phyloP scores from a whole-genome alignment of 768 basidiomycete species.

The Aureoboletus auriporus region DNA sequence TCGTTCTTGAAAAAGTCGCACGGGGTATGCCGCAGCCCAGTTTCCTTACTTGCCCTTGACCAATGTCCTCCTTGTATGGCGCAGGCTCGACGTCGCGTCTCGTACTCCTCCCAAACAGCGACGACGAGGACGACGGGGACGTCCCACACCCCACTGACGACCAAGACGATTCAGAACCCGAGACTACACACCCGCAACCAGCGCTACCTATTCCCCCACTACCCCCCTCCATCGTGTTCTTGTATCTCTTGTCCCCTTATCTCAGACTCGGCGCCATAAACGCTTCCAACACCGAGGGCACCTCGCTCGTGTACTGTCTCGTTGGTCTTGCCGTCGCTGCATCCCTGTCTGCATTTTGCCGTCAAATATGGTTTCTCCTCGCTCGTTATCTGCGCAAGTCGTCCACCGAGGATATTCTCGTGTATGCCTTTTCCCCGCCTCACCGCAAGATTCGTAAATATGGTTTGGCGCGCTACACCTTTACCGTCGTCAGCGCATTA shows the following conservation, averaged over 20 bases:
- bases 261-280: slow-evolving; percentile 69
- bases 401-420: slow-evolving; percentile 61
- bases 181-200: slow-evolving; percentile 24
- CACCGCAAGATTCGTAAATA: slow-evolving; percentile 48
- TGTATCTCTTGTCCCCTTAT: slow-evolving; percentile 67
- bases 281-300: slow-evolving; percentile 41
- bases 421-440: slow-evolving; percentile 56
- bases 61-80: slow-evolving; percentile 17
- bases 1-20: slow-evolving; percentile 15
- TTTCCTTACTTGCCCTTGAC: background rate
- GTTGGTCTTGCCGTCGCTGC: slow-evolving; percentile 50
- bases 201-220: slow-evolving; percentile 41
- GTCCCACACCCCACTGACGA: slow-evolving; percentile 39
- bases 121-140: slow-evolving; percentile 29
- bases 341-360: slow-evolving; percentile 53
- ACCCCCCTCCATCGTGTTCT: slow-evolving; percentile 52
- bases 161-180: slow-evolving; percentile 30
- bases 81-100: slow-evolving; percentile 50
- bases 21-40: slow-evolving; percentile 1
- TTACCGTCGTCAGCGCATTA: slow-evolving; percentile 41
- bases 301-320: slow-evolving; percentile 48
- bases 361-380: slow-evolving; percentile 78
- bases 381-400: slow-evolving; percentile 63
- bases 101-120: slow-evolving; percentile 57
- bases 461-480: slow-evolving; percentile 38